Evolutionary conservation across 2,329 filamentous ascomycete species (phyloP).

Genomic region (Fusarium poae): DNA sequence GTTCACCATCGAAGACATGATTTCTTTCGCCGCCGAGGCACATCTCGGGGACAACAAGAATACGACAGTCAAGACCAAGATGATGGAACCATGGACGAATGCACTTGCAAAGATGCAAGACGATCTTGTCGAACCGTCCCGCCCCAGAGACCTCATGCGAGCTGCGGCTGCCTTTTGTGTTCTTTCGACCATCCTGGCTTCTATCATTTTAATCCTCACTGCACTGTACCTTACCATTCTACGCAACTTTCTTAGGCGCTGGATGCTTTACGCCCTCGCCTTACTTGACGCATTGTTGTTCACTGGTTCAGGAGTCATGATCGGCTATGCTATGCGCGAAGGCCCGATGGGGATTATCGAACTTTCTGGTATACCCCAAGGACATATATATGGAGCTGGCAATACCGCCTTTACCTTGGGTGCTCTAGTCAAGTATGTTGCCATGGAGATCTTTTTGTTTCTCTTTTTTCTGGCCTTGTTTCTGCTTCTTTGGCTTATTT

Average conservation of each 20-base stretch:
- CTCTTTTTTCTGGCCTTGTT: not conserved
- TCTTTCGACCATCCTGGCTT: not conserved
- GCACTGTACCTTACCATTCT: not conserved
- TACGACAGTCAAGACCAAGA: not conserved
- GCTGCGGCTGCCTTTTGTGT: not conserved
- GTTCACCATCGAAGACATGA: not conserved
- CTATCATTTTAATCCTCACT: not conserved
- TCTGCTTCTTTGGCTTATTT: not conserved
- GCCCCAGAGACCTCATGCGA: not conserved
- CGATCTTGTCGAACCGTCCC: not conserved
- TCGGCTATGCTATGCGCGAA: not conserved
- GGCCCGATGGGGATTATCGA: not conserved
- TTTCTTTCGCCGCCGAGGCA: not conserved
- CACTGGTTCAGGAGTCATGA: not conserved
- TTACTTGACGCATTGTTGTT: not conserved
- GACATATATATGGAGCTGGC: not conserved
- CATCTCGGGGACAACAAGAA: not conserved
- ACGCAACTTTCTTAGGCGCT: not conserved
- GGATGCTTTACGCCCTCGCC: not conserved
- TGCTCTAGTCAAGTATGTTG: not conserved
- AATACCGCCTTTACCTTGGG: not conserved
- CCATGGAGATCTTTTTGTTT: not conserved
- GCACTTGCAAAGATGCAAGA: not conserved
- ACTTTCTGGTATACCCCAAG: not conserved
- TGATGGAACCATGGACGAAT: not conserved